These are phyloP conservation scores for Brassica balearica DNA, from an alignment of 441 rosid species.

Conservation along the genomic window DNA sequence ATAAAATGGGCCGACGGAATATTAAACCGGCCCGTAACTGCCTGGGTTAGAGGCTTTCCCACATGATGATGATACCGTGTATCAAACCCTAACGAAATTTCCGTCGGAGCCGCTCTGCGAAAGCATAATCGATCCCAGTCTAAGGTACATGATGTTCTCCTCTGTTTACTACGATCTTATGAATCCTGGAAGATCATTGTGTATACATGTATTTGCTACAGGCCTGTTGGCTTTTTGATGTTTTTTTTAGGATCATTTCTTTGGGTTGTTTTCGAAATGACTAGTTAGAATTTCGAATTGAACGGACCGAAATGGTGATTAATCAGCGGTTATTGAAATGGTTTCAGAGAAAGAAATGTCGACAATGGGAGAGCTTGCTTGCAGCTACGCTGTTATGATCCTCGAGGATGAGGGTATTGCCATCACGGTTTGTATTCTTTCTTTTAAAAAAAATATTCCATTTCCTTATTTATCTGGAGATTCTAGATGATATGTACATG, in stretches of 20 bases:
- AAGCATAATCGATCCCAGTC: not conserved
- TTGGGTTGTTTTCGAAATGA: not conserved
- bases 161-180: not conserved
- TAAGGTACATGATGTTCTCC: conserved; percentile 1
- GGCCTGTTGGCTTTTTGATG: not conserved
- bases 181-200: not conserved
- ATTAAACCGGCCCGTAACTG: too few relatives aligned
- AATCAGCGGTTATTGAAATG: not conserved
- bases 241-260: not conserved
- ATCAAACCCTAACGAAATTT: not conserved
- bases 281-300: not conserved
- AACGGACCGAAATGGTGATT: not conserved
- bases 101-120: not conserved
- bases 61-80: too few relatives aligned
- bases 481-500: too few relatives aligned
- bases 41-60: too few relatives aligned
- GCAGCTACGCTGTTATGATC: conserved; percentile 78
- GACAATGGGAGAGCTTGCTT: conserved; percentile 63
- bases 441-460: not conserved
- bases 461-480: not conserved
- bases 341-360: conserved; percentile 3
- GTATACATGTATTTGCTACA: not conserved
- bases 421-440: conserved; percentile 57
- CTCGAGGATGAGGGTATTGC: conserved; percentile 77
- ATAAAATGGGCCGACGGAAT: too few relatives aligned